Percentiles rank a stretch among this genome's conserved stretches.
Conservation (phyloP, 805 yeast genomes). For the Saccharomycopsis malanga region DNA sequence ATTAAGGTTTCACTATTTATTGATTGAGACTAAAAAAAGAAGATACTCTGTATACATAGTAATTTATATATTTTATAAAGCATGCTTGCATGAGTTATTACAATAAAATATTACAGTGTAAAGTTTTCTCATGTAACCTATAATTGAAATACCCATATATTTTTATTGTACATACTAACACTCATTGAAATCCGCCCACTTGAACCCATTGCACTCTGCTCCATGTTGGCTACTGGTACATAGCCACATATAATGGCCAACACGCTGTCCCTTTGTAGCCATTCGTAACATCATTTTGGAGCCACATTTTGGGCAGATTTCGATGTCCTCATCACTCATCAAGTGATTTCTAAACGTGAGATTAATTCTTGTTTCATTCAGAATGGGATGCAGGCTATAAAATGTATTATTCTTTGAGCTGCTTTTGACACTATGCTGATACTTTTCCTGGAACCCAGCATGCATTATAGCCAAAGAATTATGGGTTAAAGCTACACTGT, state of each 20-base stretch:
- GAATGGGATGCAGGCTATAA: constrained; percentile 36
- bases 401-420: constrained; percentile 32
- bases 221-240: constrained; percentile 40
- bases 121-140: too few species aligned
- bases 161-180: too few species aligned
- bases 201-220: constrained; percentile 6
- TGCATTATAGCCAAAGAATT: constrained; percentile 67
- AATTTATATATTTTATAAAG: too few species aligned
- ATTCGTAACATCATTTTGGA: constrained; percentile 47
- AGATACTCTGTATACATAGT: too few species aligned
- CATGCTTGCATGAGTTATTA: too few species aligned
- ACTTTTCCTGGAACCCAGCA: constrained; percentile 73
- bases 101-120: too few species aligned
- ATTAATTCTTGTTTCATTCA: constrained; percentile 50
- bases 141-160: too few species aligned
- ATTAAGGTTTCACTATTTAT: too few species aligned
- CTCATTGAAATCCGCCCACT: too few species aligned
- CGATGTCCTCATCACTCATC: constrained; percentile 31
- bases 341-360: constrained; percentile 58
- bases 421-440: constrained; percentile 53
- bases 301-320: constrained; percentile 38
- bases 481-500: constrained; percentile 41
- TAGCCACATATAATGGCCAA: constrained; percentile 62
- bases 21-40: too few species aligned
- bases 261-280: constrained; percentile 39